phyloP scores from a whole-genome alignment of 306 rosid species.

The Alnus rubra region DNA sequence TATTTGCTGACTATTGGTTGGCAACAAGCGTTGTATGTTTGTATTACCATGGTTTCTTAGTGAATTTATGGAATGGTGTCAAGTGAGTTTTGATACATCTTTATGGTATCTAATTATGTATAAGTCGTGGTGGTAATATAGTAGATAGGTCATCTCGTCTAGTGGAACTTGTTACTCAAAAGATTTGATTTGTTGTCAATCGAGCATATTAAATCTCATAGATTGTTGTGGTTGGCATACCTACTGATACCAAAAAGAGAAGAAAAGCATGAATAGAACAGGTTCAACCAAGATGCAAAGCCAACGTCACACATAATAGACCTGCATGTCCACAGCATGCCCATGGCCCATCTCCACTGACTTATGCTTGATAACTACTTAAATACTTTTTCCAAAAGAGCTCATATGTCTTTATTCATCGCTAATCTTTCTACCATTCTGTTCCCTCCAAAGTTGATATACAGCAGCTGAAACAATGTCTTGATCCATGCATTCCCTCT shows the following conservation, averaged over 20 bases:
- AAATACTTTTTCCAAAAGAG: background rate
- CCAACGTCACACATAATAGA: background rate
- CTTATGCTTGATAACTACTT: background rate
- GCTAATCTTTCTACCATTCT: background rate
- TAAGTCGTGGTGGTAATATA: background rate
- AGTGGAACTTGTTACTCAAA: background rate
- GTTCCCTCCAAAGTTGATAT: background rate
- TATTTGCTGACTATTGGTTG: constrained; percentile 1
- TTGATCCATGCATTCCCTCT: background rate
- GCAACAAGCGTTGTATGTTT: background rate
- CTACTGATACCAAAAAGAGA: background rate
- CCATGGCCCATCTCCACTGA: background rate
- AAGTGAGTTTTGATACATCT: constrained; percentile 12
- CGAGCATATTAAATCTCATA: background rate
- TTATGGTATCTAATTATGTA: background rate
- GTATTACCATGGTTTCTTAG: background rate
- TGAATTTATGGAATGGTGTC: background rate
- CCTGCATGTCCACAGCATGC: background rate
- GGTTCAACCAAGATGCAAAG: background rate
- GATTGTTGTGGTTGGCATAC: background rate
- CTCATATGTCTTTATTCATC: background rate
- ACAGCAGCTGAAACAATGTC: too few relatives aligned
- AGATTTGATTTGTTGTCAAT: background rate
- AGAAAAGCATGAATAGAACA: background rate
- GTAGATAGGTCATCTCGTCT: background rate